Conservation (phyloP, 208 protist genomes). For the Leishmania lainsoni region DNA sequence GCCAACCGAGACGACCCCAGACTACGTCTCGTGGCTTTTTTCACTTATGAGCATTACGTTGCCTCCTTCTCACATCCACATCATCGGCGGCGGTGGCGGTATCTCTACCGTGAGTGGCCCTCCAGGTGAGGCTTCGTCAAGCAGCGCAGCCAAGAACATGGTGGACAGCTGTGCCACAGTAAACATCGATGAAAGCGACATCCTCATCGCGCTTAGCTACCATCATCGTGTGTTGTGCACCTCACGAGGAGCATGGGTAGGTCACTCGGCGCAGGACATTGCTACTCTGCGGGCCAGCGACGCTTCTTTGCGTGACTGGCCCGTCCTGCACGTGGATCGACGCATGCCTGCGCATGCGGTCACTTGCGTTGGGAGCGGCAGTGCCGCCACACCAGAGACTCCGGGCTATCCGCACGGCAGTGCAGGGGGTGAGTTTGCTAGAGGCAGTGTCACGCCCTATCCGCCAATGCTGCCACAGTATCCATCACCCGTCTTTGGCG, state of each 20-base stretch:
- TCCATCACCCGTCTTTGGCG: slow-evolving; percentile 9
- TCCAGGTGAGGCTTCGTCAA: background rate
- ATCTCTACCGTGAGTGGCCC: background rate
- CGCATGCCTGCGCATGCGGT: slow-evolving; percentile 23
- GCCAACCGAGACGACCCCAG: slow-evolving; percentile 20
- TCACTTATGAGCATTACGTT: slow-evolving; percentile 31
- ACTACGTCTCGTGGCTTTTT: slow-evolving; percentile 67
- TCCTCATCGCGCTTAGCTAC: slow-evolving; percentile 36
- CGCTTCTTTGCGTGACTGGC: slow-evolving; percentile 18
- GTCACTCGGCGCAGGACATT: slow-evolving; percentile 30
- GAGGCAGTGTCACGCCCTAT: background rate
- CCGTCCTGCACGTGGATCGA: slow-evolving; percentile 25
- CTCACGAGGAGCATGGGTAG: slow-evolving; percentile 29
- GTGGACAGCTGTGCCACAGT: slow-evolving; percentile 28
- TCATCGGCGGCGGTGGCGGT: slow-evolving; percentile 19
- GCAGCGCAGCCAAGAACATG: background rate
- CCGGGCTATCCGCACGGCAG: background rate
- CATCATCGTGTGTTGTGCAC: slow-evolving; percentile 39
- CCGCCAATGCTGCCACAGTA: background rate
- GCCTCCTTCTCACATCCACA: slow-evolving; percentile 15
- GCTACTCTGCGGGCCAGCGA: slow-evolving; percentile 29
- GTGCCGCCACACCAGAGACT: background rate
- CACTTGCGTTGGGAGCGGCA: background rate
- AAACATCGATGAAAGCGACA: slow-evolving; percentile 18
- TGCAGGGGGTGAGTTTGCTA: background rate